phyloP scores from a whole-genome alignment of 1,284 basidiomycete species.

The Xerocomus nothofagi region DNA sequence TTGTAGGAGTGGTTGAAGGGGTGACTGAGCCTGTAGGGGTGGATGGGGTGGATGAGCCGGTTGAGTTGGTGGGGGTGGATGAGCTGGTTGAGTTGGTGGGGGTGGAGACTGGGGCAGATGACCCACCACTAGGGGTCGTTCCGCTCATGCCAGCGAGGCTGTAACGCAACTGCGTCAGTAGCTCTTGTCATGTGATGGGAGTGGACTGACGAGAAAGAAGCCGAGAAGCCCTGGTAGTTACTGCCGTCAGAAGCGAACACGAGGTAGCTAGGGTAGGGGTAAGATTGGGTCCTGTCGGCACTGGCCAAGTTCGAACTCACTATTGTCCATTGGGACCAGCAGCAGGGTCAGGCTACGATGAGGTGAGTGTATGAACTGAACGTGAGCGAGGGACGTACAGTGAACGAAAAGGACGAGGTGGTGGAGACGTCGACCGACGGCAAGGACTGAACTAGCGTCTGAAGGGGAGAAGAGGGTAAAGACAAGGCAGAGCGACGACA shows the following conservation, averaged over 20 bases:
- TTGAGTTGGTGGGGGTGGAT: slow-evolving; percentile 47
- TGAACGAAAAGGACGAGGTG: slow-evolving; percentile 38
- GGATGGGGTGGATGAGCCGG: slow-evolving; percentile 48
- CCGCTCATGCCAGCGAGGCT: slow-evolving; percentile 62
- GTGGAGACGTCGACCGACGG: slow-evolving; percentile 40
- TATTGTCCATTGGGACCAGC: slow-evolving; percentile 25
- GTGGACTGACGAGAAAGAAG: slow-evolving; percentile 50
- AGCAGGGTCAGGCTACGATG: slow-evolving; percentile 17
- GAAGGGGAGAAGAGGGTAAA: slow-evolving; percentile 4
- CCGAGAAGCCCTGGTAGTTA: slow-evolving; percentile 49
- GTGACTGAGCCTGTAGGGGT: slow-evolving; percentile 27
- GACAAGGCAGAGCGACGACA: slow-evolving; percentile 10
- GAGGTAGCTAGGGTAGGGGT: slow-evolving; percentile 43
- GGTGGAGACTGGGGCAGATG: slow-evolving; percentile 47
- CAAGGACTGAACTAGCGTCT: slow-evolving; percentile 42
- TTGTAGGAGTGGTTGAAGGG: slow-evolving; percentile 6
- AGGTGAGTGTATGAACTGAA: neutral
- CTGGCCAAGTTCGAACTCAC: slow-evolving; percentile 14
- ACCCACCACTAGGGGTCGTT: slow-evolving; percentile 21
- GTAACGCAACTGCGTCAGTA: slow-evolving; percentile 13
- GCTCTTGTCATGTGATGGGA: neutral
- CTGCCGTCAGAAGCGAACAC: slow-evolving; percentile 50
- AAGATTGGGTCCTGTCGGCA: neutral
- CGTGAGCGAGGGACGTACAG: slow-evolving; percentile 26
- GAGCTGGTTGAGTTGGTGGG: slow-evolving; percentile 42